Evolutionary conservation across 495 filamentous ascomycete species (phyloP), one percentile per base, ranked within the genome.

Genomic region (Parathielavia appendiculata): DNA sequence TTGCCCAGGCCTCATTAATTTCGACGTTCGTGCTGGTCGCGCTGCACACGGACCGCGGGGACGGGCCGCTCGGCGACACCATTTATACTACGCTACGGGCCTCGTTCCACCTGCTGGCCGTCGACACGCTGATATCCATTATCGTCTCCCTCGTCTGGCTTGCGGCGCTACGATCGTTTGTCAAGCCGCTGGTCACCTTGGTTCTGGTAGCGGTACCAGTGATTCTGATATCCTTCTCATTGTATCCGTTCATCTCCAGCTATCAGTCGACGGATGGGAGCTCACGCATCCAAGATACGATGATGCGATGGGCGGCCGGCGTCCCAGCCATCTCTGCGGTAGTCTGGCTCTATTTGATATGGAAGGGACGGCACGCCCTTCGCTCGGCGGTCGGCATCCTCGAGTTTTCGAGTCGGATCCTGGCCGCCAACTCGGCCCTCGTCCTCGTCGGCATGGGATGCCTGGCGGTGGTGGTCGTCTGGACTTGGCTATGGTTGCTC

Each of bases 401-500:
- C 32, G 91, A 97, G 73, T 95, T 97, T 69, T 86, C 89, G 40
- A 89, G 87, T 67, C 85, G 86, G 43, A 95, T 98, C 46, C 80
- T 98, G 16, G 83, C 88, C 13, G 85, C 89, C 12, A 93, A 93
- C 65, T 86, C 92, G 22, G 87, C 87, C 19, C 76, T 98, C 23
- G 75, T 97, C n/a, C 69, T 86, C 4, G 79, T 97, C 32, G 92
- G 92, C 19, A 83, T 97, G 61, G 85, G 75, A 34, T 87, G 85
- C 26, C 81, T 98, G n/a, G 79, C 75, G 11, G 75, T 80, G 36
- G 84, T 95, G 43, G 86, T 95, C 11, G 74, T 81, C 9, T 97
- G 92, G 88, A 96, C 91, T 2, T 98, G 93, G 93, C 64, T 87
- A 11, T 98, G 93, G 93, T 82, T 97, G 68, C 82, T 84, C 63